Evolutionary conservation across 257 asterid species (phyloP).

Genomic region (Petunia secreta): DNA sequence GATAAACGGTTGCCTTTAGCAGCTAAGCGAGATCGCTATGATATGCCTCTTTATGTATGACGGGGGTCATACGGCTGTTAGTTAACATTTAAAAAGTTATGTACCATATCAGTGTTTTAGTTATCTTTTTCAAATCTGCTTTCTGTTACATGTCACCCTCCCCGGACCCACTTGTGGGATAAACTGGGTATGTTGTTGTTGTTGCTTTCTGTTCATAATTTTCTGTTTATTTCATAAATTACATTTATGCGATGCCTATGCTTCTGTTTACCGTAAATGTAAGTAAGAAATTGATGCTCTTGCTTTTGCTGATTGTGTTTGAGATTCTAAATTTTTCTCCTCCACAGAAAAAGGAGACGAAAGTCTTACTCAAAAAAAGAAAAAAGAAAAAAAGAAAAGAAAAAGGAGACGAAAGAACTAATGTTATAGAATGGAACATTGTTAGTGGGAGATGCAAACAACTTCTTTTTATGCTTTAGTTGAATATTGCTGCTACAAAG

Average conservation of each 20-base stretch:
- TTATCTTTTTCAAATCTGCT: constrained; percentile 7
- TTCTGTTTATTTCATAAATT: constrained; percentile 10
- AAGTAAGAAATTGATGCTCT: constrained; percentile 9
- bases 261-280: neutral
- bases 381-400: no score
- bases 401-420: neutral
- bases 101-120: neutral
- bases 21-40: constrained; percentile 3
- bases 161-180: no score
- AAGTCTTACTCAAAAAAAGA: no score
- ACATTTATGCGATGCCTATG: neutral
- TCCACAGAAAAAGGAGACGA: neutral
- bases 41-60: constrained; percentile 9
- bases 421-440: neutral
- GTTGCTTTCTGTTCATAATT: neutral
- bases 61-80: neutral
- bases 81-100: neutral
- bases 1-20: constrained; percentile 14
- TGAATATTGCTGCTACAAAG: neutral
- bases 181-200: no score
- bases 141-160: neutral
- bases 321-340: constrained; percentile 5
- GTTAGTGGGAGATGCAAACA: neutral
- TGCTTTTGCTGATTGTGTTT: constrained; percentile 16
- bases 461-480: constrained; percentile 18